A percentile compares a stretch with the other conserved stretches of the same genome.
These are phyloP conservation scores for Musa schizocarpa DNA, from an alignment of 176 grass and related monocot genomes.

Conservation along the genomic window DNA sequence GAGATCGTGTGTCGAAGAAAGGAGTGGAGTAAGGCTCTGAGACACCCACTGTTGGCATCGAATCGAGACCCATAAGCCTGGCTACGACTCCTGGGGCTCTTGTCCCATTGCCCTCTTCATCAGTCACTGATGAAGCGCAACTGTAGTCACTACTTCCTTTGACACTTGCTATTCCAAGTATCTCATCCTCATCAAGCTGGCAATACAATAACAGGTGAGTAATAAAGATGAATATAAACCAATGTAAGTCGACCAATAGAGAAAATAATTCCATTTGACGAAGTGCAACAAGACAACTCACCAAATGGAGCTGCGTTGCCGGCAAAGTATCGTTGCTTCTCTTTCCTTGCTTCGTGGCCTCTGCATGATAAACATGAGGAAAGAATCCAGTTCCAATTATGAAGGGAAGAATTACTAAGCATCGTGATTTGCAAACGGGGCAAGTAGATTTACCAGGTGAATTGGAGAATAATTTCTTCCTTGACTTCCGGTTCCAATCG, in stretches of 20 bases:
- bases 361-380: conserved; percentile 24
- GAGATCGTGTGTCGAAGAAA: conserved; percentile 39
- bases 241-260: background rate
- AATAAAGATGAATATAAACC: background rate
- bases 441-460: conserved; percentile 54
- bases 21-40: conserved; percentile 61
- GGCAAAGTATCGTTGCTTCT: conserved; percentile 47
- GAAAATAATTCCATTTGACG: background rate
- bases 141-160: conserved; percentile 66
- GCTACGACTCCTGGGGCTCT: conserved; percentile 72
- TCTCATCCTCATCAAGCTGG: conserved; percentile 60
- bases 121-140: conserved; percentile 61
- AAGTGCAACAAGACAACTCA: conserved; percentile 21
- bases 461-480: conserved; percentile 73
- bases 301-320: conserved; percentile 42
- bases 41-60: conserved; percentile 41
- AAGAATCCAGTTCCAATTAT: background rate
- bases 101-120: conserved; percentile 57
- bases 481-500: conserved; percentile 74
- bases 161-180: conserved; percentile 34
- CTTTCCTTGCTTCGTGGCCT: conserved; percentile 55
- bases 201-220: background rate
- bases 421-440: background rate
- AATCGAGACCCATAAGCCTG: conserved; percentile 85
- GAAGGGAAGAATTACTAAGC: background rate